Percentiles rank a stretch among this genome's conserved stretches.
These are phyloP conservation scores for Orbilia brochopaga DNA, from an alignment of 2,329 filamentous ascomycete genomes.

Conservation along the genomic window DNA sequence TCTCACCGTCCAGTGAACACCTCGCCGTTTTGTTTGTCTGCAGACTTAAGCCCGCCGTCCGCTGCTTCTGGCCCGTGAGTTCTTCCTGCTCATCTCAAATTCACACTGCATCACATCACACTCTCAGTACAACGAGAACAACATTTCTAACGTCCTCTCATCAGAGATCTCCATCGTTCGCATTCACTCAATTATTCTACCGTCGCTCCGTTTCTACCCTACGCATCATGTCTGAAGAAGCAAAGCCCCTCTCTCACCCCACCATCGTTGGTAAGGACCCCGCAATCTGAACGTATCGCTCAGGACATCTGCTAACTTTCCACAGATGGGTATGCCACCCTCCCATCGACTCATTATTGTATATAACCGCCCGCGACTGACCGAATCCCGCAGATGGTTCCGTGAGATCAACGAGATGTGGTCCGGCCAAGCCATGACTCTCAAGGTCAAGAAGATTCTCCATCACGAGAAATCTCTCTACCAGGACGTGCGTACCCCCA, in stretches of 20 bases:
- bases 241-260: constrained; percentile 32
- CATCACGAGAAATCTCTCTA: constrained; percentile 99
- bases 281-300: neutral
- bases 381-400: constrained; percentile 72
- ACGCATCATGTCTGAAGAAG: constrained; percentile 44
- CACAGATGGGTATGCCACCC: constrained; percentile 34
- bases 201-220: constrained; percentile 12
- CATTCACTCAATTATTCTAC: constrained; percentile 13
- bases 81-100: too few species aligned
- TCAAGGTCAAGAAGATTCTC: constrained; percentile 95
- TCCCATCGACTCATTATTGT: neutral
- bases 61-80: too few species aligned
- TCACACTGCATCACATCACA: too few species aligned
- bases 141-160: too few species aligned
- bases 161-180: neutral
- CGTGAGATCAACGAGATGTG: constrained; percentile 98
- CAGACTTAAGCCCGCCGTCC: too few species aligned
- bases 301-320: constrained; percentile 4
- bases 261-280: constrained; percentile 43
- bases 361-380: constrained; percentile 11
- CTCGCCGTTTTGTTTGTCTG: too few species aligned
- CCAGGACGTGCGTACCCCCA: constrained; percentile 70
- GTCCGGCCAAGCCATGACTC: constrained; percentile 98
- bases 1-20: too few species aligned
- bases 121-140: too few species aligned